Evolutionary conservation across 345 rosid species (phyloP).

Genomic region (Heritiera fomes): DNA sequence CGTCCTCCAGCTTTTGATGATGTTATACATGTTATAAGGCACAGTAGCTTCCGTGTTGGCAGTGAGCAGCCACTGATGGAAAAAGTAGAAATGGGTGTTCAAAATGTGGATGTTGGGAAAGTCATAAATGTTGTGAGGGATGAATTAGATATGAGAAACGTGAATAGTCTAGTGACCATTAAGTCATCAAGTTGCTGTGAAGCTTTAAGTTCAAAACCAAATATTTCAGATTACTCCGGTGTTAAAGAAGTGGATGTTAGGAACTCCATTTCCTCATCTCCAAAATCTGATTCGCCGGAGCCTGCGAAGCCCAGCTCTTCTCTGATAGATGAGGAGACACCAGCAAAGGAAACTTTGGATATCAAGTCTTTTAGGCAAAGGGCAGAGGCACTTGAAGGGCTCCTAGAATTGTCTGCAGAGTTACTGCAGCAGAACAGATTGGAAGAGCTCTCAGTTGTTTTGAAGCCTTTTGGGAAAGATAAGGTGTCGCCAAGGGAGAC

Average conservation of each 20-base stretch:
- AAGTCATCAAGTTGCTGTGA: slow-evolving; percentile 53
- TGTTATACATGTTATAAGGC: slow-evolving; percentile 83
- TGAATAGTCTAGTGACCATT: slow-evolving; percentile 27
- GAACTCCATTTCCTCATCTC: slow-evolving; percentile 11
- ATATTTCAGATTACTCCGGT: slow-evolving; percentile 32
- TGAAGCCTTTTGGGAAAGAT: slow-evolving; percentile 97
- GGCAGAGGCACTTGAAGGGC: slow-evolving; percentile 98
- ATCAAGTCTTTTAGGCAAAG: slow-evolving; percentile 89
- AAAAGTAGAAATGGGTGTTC: slow-evolving; percentile 76
- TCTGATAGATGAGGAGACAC: slow-evolving; percentile 53
- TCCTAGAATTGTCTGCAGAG: slow-evolving; percentile 88
- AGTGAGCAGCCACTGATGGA: slow-evolving; percentile 88
- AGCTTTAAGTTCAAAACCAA: slow-evolving; percentile 38
- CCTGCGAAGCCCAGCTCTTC: slow-evolving; percentile 40
- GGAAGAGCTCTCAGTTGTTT: slow-evolving; percentile 90
- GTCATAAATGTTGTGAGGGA: slow-evolving; percentile 73
- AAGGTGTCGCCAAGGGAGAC: slow-evolving; percentile 98
- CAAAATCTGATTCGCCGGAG: slow-evolving; percentile 41
- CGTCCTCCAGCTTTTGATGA: slow-evolving; percentile 71
- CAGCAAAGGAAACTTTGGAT: slow-evolving; percentile 69
- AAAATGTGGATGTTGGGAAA: slow-evolving; percentile 70
- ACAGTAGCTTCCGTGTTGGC: slow-evolving; percentile 85
- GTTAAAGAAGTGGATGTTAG: slow-evolving; percentile 4
- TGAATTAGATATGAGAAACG: slow-evolving; percentile 63
- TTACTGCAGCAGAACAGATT: slow-evolving; percentile 78